Percentiles rank a stretch among this genome's conserved stretches.
Conservation (phyloP, 1,284 basidiomycete species). For the Leccinum subatratum region DNA sequence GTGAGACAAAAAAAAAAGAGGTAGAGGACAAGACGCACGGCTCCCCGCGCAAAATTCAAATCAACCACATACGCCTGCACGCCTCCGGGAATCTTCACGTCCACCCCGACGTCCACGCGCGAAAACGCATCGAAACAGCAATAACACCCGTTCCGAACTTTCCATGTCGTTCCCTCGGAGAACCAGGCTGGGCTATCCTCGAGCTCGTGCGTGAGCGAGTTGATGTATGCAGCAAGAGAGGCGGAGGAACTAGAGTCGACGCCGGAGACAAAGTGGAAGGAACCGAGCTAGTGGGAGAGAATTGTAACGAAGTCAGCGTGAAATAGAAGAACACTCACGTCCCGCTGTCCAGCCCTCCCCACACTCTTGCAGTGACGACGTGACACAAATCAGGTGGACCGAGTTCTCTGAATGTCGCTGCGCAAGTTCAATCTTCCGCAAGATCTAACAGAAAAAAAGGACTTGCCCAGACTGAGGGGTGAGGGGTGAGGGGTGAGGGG, state of each 20-base stretch:
- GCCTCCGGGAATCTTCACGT: constrained; percentile 97
- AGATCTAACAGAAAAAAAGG: not conserved
- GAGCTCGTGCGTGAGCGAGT: constrained; percentile 92
- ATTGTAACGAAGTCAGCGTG: not conserved
- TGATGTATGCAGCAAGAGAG: constrained; percentile 95
- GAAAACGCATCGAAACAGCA: constrained; percentile 99
- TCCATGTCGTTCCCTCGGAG: constrained; percentile 82
- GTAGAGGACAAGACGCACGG: constrained; percentile 46
- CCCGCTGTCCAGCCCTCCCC: constrained; percentile 76
- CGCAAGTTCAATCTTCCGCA: not conserved
- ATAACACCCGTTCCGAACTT: constrained; percentile 90
- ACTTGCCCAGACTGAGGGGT: constrained; percentile 60
- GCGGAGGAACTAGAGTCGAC: constrained; percentile 97
- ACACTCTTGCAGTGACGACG: constrained; percentile 79
- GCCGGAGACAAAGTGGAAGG: constrained; percentile 88
- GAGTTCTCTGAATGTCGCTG: constrained; percentile 92
- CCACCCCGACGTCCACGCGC: constrained; percentile 92
- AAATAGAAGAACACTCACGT: constrained; percentile 52
- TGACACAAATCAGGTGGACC: constrained; percentile 97
- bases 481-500: too few relatives aligned
- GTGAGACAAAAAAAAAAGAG: not conserved
- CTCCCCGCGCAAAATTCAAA: constrained; percentile 70
- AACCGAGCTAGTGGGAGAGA: constrained; percentile 60
- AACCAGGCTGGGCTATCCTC: constrained; percentile 94
- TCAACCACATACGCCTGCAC: constrained; percentile 95